Conservation (phyloP, 2,329 filamentous ascomycete genomes). For the Chrysoporthe cubensis region DNA sequence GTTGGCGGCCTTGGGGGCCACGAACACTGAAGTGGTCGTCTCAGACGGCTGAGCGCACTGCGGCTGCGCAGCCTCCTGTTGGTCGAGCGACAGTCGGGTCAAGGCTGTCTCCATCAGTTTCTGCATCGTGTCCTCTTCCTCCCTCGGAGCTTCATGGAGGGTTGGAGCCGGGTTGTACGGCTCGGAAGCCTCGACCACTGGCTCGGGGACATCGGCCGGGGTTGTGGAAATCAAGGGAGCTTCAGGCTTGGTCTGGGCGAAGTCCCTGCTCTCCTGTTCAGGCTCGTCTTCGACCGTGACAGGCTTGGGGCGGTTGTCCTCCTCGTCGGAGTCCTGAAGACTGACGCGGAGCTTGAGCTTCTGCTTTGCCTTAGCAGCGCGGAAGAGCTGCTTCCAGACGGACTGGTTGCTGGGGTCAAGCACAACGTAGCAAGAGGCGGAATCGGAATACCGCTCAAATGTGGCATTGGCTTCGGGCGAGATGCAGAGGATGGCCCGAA, state of each 20-base stretch:
- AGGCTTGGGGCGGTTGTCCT: slow-evolving; percentile 49
- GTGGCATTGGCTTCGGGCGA: slow-evolving; percentile 63
- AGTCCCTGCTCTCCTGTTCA: slow-evolving; percentile 24
- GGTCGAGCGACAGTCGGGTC: slow-evolving; percentile 18
- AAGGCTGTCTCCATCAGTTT: slow-evolving; percentile 21
- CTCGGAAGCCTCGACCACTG: slow-evolving; percentile 9
- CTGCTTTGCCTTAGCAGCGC: slow-evolving; percentile 95
- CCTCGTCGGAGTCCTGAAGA: slow-evolving; percentile 42
- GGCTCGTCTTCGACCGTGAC: slow-evolving; percentile 27
- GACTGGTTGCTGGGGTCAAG: slow-evolving; percentile 77
- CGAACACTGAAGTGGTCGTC: slow-evolving; percentile 11
- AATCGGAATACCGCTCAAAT: slow-evolving; percentile 96
- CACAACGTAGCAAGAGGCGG: slow-evolving; percentile 76
- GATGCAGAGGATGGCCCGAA: slow-evolving; percentile 71
- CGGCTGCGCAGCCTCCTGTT: slow-evolving; percentile 6
- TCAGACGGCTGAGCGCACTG: slow-evolving; percentile 5
- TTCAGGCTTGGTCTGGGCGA: slow-evolving; percentile 31
- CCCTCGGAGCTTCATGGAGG: not conserved
- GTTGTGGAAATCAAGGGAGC: slow-evolving; percentile 27
- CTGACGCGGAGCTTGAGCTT: slow-evolving; percentile 89
- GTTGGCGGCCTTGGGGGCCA: slow-evolving; percentile 37
- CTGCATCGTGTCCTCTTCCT: not conserved
- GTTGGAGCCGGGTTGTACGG: not conserved
- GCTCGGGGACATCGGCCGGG: not conserved
- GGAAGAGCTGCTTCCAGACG: slow-evolving; percentile 95